Conservation (phyloP, 768 basidiomycete species). For the Xerocomus brunneocitrinus region DNA sequence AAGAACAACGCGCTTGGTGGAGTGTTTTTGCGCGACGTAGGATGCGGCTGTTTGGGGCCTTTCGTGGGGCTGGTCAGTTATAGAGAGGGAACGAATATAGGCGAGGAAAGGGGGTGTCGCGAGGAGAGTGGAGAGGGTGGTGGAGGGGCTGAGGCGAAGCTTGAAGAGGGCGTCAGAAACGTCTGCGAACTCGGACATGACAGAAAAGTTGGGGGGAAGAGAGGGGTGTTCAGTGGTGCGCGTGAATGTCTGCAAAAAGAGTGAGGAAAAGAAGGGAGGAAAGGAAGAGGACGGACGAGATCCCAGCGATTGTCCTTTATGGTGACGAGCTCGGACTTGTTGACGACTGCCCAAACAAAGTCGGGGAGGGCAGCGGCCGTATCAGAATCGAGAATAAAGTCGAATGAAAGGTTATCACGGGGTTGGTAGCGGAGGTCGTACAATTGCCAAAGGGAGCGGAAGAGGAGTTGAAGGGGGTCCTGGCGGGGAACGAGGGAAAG, state of each 20-base stretch:
- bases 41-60: slow-evolving; percentile 55
- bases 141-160: slow-evolving; percentile 32
- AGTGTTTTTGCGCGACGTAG: slow-evolving; percentile 36
- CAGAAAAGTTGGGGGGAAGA: slow-evolving; percentile 57
- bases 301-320: slow-evolving; percentile 81
- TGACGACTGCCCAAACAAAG: slow-evolving; percentile 81
- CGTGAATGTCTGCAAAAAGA: slow-evolving; percentile 65
- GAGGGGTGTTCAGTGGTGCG: slow-evolving; percentile 63
- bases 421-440: slow-evolving; percentile 73
- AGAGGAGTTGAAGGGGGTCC: slow-evolving; percentile 65
- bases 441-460: slow-evolving; percentile 57
- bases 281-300: slow-evolving; percentile 51
- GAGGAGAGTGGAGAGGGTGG: slow-evolving; percentile 53
- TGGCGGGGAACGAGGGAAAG: slow-evolving; percentile 79
- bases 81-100: slow-evolving; percentile 84
- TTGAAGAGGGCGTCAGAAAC: slow-evolving; percentile 77
- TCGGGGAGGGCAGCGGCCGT: slow-evolving; percentile 43
- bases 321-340: slow-evolving; percentile 69
- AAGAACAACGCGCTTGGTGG: slow-evolving; percentile 68
- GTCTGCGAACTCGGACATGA: slow-evolving; percentile 90
- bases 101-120: slow-evolving; percentile 59
- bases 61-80: slow-evolving; percentile 80
- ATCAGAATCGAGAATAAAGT: slow-evolving; percentile 62
- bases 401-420: slow-evolving; percentile 66
- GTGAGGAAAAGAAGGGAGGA: not conserved